Evolutionary conservation across 352 stramenopile genomes (phyloP).

Genomic region (Saprolegnia diclina): DNA sequence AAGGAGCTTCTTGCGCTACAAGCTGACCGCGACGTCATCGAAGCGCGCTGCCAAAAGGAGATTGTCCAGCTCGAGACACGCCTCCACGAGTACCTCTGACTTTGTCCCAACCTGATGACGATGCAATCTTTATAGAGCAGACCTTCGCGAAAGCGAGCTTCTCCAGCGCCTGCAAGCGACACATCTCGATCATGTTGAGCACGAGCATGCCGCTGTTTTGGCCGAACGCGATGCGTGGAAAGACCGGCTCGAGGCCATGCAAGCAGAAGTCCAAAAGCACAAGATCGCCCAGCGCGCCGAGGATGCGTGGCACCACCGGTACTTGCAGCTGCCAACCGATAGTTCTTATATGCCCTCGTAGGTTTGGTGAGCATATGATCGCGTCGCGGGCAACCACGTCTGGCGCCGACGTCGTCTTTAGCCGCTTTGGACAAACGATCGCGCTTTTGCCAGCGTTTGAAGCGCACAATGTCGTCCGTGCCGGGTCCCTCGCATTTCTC

Average conservation of each 20-base stretch:
- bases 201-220: constrained; percentile 44
- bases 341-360: neutral
- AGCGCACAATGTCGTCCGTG: constrained; percentile 41
- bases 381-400: neutral
- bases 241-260: constrained; percentile 34
- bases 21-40: constrained; percentile 58
- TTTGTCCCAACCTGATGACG: neutral
- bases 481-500: constrained; percentile 58
- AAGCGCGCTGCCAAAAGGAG: constrained; percentile 51
- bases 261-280: constrained; percentile 49
- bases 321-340: neutral
- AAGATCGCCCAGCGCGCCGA: constrained; percentile 67
- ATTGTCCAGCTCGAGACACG: constrained; percentile 62
- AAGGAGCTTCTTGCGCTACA: constrained; percentile 57
- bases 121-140: constrained; percentile 37
- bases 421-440: constrained; percentile 64
- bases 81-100: constrained; percentile 53
- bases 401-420: constrained; percentile 49
- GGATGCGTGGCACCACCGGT: constrained; percentile 42
- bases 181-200: constrained; percentile 57
- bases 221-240: constrained; percentile 45
- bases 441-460: constrained; percentile 48
- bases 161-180: constrained; percentile 47
- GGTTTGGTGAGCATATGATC: constrained; percentile 2
- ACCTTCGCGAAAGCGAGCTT: constrained; percentile 49